Base-by-base conservation (phyloP, 306 rosid species). In the Rosa multiflora region DNA sequence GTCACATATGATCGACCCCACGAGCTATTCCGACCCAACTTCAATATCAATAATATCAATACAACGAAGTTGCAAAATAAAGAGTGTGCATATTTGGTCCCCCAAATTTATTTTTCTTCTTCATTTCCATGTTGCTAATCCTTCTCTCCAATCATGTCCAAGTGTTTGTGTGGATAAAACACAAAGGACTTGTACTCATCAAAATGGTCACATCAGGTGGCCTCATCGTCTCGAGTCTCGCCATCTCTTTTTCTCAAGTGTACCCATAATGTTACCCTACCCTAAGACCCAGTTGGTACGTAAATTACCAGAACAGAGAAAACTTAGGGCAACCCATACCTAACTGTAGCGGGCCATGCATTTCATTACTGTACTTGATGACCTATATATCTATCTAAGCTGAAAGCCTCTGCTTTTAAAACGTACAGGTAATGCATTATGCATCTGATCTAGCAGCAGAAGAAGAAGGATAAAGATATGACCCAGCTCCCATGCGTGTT, bases 201-300 rank as follows among this genome's bases (percentile, higher is more conserved):
- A 20, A 39, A 4, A 17, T 53, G 59, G 59, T 21, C 73, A 48
- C 77, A 72, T 47, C 77, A 79, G 9, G 48, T 8, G 37, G 58
- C 37, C 42, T 58, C 23, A 29, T 69, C 70, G 59, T 53, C 40
- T 67, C 18, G 12, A n/a, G n/a, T n/a, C n/a, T n/a, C n/a, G n/a
- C 17, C 40, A 1, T 52, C 56, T 51, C 56, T 42, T 32, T 20
- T 59, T 10, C 17, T 62, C 40, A 12, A 62, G 18, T 32, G 10
- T 62, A 23, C 67, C 67, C 14, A 12, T 5, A 9, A 56, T 56
- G 63, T 9, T 9, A 9, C 62, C 62, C 23, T 56, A n/a, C 62
- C 0, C 26, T 21, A 3, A 23, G 39, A 61, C 61, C 26, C 4
- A 55, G 21, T 20, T 55, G 29, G 56, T 71, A 11, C 61, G 26